Evolutionary conservation across 305 asterid species (phyloP), one percentile per base, ranked within the genome.

Genomic region (Fraxinus albicans): DNA sequence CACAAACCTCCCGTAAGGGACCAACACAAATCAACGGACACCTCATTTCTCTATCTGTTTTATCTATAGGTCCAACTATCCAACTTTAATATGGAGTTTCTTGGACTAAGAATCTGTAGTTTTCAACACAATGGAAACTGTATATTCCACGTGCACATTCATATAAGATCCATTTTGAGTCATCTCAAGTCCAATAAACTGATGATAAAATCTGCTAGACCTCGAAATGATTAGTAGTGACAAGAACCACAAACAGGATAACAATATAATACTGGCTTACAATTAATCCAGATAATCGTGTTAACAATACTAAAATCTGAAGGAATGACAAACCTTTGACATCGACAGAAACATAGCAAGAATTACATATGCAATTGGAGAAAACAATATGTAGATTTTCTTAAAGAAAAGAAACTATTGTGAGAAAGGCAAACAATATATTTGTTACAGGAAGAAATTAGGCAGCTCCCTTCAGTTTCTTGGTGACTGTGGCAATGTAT

Each of bases 401-500:
- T 60, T 19, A 19, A 60, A 21, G 29, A 60, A 60, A 60, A 7
- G 29, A 19, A 7, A 7, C 70, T 6, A 60, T 60, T 6, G 25
- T 19, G 29, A 21, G 70, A 60, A 60, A 60, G 8, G 70, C 70
- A 60, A 60, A 60, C 70, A 21, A 60, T 60, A 19, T 19, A 60
- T 19, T n/a, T 19, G 70, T 19, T 1, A 25, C 21, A 44, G 55
- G 78, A 44, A 23, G 67, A 25, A 44, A 79, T 23, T 79, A 60
- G 55, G 67, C 63, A 67, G 27, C 15, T 73, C 55, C 77, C 6
- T 83, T 82, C 76, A 85, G 40, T 67, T 85, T 82, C 80, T 82
- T 86, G 13, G 82, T 35, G 33, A 86, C 80, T 65, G 65, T 80
- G 1, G 86, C 86, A 55, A 83, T 55, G 69, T 81, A 72, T 17